Conservation (phyloP, 2,329 filamentous ascomycete species). For the Ophiocordyceps australis region DNA sequence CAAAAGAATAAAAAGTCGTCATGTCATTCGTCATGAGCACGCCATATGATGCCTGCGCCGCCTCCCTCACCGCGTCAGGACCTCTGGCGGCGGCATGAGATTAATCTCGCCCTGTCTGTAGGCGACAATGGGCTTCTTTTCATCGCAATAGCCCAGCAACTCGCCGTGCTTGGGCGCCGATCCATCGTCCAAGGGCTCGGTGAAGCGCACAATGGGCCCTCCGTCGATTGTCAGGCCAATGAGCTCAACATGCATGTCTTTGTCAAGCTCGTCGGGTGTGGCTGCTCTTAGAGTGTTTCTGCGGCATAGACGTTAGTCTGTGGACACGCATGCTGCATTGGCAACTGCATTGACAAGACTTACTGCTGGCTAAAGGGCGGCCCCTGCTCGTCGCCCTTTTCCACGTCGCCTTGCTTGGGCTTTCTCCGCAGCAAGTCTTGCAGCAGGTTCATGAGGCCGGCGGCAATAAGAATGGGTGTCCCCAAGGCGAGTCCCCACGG, state of each 20-base stretch:
- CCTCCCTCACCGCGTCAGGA: too few relatives aligned
- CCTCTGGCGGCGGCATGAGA: too few relatives aligned
- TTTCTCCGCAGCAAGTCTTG: too few relatives aligned
- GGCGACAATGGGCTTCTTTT: conserved; percentile 18
- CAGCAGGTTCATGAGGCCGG: conserved; percentile 30
- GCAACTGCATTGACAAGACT: conserved; percentile 3
- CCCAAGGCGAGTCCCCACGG: conserved; percentile 41
- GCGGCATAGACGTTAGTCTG: conserved; percentile 6
- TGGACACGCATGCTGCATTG: neutral
- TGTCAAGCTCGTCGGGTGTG: conserved; percentile 10
- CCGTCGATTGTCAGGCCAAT: conserved; percentile 26
- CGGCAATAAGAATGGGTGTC: conserved; percentile 40
- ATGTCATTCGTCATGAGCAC: too few relatives aligned
- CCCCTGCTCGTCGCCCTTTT: conserved; percentile 16
- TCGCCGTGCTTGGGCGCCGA: conserved; percentile 13
- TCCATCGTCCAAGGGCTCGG: conserved; percentile 13
- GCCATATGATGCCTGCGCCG: too few relatives aligned
- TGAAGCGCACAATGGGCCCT: conserved; percentile 25
- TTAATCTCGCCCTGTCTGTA: conserved; percentile 18
- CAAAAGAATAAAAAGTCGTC: too few relatives aligned
- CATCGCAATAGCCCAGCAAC: conserved; percentile 16
- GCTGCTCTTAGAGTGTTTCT: conserved; percentile 18
- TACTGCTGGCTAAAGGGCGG: conserved; percentile 26
- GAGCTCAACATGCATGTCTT: conserved; percentile 15
- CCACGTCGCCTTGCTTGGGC: too few relatives aligned